These are phyloP conservation scores for Picea glauca DNA, from an alignment of 75 land plant species.

Conservation along the genomic window DNA sequence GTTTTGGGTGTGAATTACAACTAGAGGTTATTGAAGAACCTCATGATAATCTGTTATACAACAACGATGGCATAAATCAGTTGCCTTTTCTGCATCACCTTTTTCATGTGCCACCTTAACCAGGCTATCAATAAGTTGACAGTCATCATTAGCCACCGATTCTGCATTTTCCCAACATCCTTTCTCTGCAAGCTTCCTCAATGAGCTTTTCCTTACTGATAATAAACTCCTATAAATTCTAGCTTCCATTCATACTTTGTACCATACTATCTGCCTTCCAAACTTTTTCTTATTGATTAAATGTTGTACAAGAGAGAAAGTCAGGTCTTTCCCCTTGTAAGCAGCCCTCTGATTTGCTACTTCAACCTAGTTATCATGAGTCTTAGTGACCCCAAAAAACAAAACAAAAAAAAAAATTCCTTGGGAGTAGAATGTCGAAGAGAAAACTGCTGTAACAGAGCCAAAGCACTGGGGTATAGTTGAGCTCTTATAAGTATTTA, in stretches of 20 bases:
- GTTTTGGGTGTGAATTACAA: too few relatives aligned
- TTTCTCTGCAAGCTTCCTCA: too few relatives aligned
- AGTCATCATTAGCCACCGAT: constrained; percentile 48
- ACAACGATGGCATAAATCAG: too few relatives aligned
- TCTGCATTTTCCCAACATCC: too few relatives aligned
- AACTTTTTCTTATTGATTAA: too few relatives aligned
- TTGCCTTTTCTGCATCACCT: too few relatives aligned
- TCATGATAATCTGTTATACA: too few relatives aligned
- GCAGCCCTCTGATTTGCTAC: constrained; percentile 73
- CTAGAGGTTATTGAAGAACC: too few relatives aligned
- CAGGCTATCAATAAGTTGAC: constrained; percentile 46
- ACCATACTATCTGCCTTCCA: constrained; percentile 58
- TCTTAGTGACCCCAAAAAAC: constrained; percentile 18
- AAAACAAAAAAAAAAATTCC: constrained; percentile 32
- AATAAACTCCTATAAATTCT: constrained; percentile 64
- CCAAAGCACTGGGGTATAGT: constrained; percentile 19
- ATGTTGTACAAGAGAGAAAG: constrained; percentile 49
- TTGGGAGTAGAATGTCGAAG: constrained; percentile 35
- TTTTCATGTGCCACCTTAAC: too few relatives aligned
- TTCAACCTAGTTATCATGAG: constrained; percentile 34
- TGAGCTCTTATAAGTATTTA: constrained; percentile 35
- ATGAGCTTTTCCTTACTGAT: constrained; percentile 60
- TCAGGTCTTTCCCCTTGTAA: constrained; percentile 57
- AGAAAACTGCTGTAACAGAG: constrained; percentile 46
- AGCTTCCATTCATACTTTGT: constrained; percentile 40